phyloP scores from a whole-genome alignment of 192 early-diverging fungal species.

The Backusella liffmaniae region DNA sequence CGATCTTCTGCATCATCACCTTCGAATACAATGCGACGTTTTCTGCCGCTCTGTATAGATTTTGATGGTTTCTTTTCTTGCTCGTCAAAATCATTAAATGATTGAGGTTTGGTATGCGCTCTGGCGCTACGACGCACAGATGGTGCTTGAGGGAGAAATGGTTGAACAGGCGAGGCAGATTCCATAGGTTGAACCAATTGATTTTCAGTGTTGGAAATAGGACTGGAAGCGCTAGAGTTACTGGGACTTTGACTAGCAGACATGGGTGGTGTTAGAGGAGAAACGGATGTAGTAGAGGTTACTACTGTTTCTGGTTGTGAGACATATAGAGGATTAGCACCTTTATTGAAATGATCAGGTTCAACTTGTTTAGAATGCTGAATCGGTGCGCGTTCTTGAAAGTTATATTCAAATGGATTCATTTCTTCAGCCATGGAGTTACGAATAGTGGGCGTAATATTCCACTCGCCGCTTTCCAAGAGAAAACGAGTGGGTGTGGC shows the following conservation, averaged over 20 bases:
- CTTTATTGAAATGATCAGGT: background rate
- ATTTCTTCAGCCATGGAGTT: conserved; percentile 19
- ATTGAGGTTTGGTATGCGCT: background rate
- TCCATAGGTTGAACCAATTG: background rate
- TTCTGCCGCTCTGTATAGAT: conserved; percentile 9
- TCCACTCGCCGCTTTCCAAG: conserved; percentile 33
- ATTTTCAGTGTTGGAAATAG: background rate
- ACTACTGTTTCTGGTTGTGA: background rate
- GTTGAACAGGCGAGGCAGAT: background rate
- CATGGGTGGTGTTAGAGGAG: conserved; percentile 7
- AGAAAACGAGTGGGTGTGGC: conserved; percentile 33
- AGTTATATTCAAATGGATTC: conserved; percentile 31
- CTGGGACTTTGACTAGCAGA: conserved; percentile 6
- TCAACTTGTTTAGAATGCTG: background rate
- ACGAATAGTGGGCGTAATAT: conserved; percentile 15
- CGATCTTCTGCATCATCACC: conserved; percentile 29
- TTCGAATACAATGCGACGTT: conserved; percentile 25
- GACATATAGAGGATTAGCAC: background rate
- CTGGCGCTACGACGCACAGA: background rate
- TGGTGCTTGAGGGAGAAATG: background rate
- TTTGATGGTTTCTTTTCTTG: background rate
- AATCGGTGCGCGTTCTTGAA: background rate
- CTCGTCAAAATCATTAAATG: background rate
- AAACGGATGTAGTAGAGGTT: background rate
- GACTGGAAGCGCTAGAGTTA: background rate